These are phyloP conservation scores for rapeseed (Brassica napus) DNA, from an alignment of 345 rosid species.

Conservation along the genomic window Da-Ae NC_063447.1:2257001-2257500, in stretches of 20 bases:
- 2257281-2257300: slow-evolving; percentile 56
- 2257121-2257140: slow-evolving; percentile 61
- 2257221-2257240: neutral
- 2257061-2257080: slow-evolving; percentile 26
- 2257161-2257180: slow-evolving; percentile 49
- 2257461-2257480: slow-evolving; percentile 11
- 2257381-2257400: neutral
- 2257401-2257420: slow-evolving; percentile 13
- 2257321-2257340: slow-evolving; percentile 88
- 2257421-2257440: neutral
- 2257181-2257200: slow-evolving; percentile 61
- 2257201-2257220: neutral
- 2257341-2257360: slow-evolving; percentile 39
- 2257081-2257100: slow-evolving; percentile 19
- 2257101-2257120: slow-evolving; percentile 52
- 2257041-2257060: slow-evolving; percentile 79
- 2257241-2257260: neutral
- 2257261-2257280: slow-evolving; percentile 35
- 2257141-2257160: slow-evolving; percentile 52
- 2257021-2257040: slow-evolving; percentile 14
- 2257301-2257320: slow-evolving; percentile 37
- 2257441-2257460: neutral
- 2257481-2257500: neutral
- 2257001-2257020: slow-evolving; percentile 52
- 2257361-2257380: slow-evolving; percentile 25